These are phyloP conservation scores for Calendula officinalis DNA, from an alignment of 129 eudicot genomes.

Conservation along the genomic window DNA sequence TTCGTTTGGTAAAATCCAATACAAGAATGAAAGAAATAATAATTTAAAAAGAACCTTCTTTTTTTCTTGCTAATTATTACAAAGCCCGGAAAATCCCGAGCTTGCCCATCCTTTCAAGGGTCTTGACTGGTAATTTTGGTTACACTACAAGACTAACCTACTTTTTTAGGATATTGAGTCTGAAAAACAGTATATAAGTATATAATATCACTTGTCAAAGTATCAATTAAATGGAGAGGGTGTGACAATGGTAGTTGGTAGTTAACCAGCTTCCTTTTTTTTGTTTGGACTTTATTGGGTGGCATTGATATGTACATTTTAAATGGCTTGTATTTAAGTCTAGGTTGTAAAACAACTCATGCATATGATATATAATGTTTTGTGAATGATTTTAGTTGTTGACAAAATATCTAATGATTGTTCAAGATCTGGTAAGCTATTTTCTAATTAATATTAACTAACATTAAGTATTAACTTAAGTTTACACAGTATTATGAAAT, in stretches of 20 bases:
- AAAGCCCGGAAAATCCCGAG: too few relatives aligned
- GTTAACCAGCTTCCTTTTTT: background rate
- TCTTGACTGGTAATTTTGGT: background rate
- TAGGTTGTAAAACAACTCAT: background rate
- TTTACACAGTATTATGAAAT: too few relatives aligned
- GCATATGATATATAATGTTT: background rate
- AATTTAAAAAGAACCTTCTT: too few relatives aligned
- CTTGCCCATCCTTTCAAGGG: too few relatives aligned
- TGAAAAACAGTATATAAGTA: background rate
- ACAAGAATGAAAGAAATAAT: too few relatives aligned
- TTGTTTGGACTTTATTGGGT: conserved; percentile 8
- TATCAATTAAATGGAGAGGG: background rate
- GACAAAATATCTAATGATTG: background rate
- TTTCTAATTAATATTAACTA: too few relatives aligned
- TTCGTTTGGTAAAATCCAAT: too few relatives aligned
- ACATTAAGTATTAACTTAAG: too few relatives aligned
- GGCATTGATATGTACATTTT: background rate
- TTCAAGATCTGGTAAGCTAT: too few relatives aligned
- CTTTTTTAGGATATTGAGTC: background rate
- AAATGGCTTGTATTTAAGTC: background rate
- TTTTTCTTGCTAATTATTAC: too few relatives aligned
- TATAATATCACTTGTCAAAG: background rate
- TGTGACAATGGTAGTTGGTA: conserved; percentile 7
- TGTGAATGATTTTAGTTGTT: background rate
- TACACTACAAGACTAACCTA: background rate